Evolutionary conservation across 768 basidiomycete genomes (phyloP), one percentile per base, ranked within the genome.

Genomic region (Kwoniella pini): DNA sequence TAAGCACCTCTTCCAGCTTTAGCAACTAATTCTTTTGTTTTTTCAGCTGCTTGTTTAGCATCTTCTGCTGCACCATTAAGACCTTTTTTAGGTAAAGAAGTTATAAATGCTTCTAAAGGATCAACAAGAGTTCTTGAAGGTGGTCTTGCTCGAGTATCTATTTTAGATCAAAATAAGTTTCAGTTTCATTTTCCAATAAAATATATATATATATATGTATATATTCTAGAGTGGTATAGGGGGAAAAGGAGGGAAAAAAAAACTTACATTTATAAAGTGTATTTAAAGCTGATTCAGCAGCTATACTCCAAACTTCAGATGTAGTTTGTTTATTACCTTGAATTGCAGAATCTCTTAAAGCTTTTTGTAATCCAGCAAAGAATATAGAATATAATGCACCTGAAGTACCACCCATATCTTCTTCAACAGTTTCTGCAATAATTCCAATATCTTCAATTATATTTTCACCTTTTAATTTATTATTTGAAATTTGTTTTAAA

Each of bases 81-180:
- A 0, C 69, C 68, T 38, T 78, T 74, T 24, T 69, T 55, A 9
- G 72, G 60, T 44, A 87, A 80, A 19, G 82, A 78, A 3, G 81
- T 76, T 42, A 88, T 82, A 77, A 95, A 94, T 1, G 89, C 88
- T 38, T 85, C 82, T 21, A 97, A 83, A 7, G 93, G 91, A 79
- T 97, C 93, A n/a, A 97, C 84, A 33, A 97, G 85, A 7, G 93
- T 96, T 69, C 93, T 86, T 1, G 89, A 91, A 3, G 92, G 92
- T 2, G 88, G 87, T 26, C 93, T 86, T 13, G 93, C 93, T 27
- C 86, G 87, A 3, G 92, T 96, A 80, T 95, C 70, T 75, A 51
- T 9, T 7, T n/a, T 11, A 7, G 40, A 24, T 10, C 22, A 21
- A 15, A 9, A 36, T 15, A 7, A 36, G 15, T 36, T 36, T 36